These are phyloP conservation scores for Blastomyces silverae DNA, from an alignment of 2,329 filamentous ascomycete species.

Conservation along the genomic window DNA sequence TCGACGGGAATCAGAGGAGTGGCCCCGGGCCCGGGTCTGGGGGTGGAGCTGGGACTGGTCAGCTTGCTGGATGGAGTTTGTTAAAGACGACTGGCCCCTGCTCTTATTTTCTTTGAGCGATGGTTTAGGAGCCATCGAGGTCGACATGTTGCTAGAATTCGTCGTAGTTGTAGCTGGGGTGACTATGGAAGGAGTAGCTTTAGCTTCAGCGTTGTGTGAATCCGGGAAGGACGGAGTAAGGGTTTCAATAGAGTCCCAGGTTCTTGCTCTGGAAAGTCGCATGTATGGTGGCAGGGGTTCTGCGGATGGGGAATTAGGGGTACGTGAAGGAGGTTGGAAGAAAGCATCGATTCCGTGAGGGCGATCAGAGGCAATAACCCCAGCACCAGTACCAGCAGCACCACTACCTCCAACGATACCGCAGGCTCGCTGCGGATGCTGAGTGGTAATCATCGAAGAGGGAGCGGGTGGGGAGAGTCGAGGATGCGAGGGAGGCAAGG, in stretches of 20 bases:
- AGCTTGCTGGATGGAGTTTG: background rate
- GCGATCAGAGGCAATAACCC: background rate
- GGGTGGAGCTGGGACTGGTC: background rate
- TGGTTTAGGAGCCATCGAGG: background rate
- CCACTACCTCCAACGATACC: background rate
- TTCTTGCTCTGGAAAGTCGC: constrained; percentile 6
- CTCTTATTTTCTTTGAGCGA: background rate
- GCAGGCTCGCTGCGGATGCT: background rate
- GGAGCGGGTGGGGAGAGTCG: background rate
- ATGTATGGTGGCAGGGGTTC: constrained; percentile 7
- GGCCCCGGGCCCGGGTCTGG: background rate
- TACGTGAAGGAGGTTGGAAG: background rate
- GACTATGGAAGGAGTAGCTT: background rate
- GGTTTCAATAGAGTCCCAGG: constrained; percentile 11
- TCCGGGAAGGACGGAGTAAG: constrained; percentile 1
- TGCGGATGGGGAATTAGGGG: background rate
- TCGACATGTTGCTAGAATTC: background rate
- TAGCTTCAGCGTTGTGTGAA: background rate
- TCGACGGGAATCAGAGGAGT: constrained; percentile 5
- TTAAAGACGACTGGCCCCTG: background rate
- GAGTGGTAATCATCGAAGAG: constrained; percentile 10
- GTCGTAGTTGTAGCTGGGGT: background rate
- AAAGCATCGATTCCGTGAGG: background rate
- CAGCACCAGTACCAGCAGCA: background rate
- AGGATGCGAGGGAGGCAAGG: background rate